Evolutionary conservation across 208 protist genomes (phyloP).

Genomic region (Acanthamoeba divionensis): DNA sequence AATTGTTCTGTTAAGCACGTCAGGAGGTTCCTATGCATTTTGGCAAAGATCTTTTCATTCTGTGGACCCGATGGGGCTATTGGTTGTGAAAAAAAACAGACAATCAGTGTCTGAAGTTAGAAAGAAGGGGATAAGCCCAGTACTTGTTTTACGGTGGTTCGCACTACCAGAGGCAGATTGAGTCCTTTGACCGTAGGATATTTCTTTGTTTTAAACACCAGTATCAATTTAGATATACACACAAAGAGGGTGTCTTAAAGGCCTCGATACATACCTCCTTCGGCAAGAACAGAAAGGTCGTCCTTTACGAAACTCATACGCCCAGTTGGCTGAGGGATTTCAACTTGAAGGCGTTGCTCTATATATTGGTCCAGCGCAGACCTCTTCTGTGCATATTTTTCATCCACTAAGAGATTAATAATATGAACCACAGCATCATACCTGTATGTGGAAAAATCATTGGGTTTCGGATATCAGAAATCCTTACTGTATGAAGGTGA

Average conservation of each 20-base stretch:
- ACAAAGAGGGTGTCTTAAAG: too few species aligned
- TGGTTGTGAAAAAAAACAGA: too few species aligned
- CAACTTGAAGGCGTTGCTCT: neutral
- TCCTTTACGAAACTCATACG: neutral
- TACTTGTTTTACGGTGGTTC: neutral
- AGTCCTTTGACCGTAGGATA: neutral
- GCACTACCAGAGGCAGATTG: neutral
- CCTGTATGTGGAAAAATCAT: neutral
- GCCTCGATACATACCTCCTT: too few species aligned
- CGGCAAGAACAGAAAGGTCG: too few species aligned
- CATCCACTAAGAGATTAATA: constrained; percentile 20
- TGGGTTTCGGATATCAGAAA: neutral
- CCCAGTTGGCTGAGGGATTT: neutral
- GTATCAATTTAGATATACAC: too few species aligned
- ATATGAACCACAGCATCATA: constrained; percentile 38
- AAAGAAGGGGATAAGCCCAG: too few species aligned
- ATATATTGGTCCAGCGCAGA: constrained; percentile 22
- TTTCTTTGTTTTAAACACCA: too few species aligned
- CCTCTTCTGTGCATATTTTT: constrained; percentile 18
- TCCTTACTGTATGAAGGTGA: neutral
- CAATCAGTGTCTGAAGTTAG: neutral
- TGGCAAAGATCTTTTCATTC: constrained; percentile 36
- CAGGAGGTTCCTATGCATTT: constrained; percentile 53
- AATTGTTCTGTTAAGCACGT: constrained; percentile 43
- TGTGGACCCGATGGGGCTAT: neutral